Evolutionary conservation across 352 stramenopile genomes (phyloP), one percentile per base, ranked within the genome.

Genomic region (Phytophthora tentaculata): DNA sequence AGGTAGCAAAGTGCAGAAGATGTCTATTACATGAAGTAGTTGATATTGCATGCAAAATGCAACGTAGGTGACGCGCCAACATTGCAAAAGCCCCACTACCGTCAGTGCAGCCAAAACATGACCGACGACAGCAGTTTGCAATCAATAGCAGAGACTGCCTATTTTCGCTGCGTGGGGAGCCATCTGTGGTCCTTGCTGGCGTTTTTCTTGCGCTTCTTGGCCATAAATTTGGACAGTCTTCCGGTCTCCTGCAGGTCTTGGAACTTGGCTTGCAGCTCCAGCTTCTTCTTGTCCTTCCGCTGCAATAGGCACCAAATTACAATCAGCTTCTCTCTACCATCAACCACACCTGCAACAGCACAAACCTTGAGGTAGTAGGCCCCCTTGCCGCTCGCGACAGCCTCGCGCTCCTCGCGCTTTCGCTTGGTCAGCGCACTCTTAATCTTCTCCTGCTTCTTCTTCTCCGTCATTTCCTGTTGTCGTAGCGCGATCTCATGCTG

Each of bases 181-280:
- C 91, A 97, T 60, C 90, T 74, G 76, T 97, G 89, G 67, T 98
- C 92, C 60, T 98, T 98, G 73, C 87, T 95, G 47, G 92, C 91
- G 69, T 97, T 97, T 79, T 96, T 97, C 80, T 97, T 97, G 54
- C 92, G 83, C 63, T 96, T 96, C 73, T 97, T 97, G 54, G 92
- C 90, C 90, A 98, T 94, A 64, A 97, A 97, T 70, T 97, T 97
- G 53, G 87, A 91, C 51, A 98, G 71, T 47, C 85, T 90, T n/a
- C 92, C 92, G 17, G 80, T 87, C 45, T 95, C 86, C 64, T 95
- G 82, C 26, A 98, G 69, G 54, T 95, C 88, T 63, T 97, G 83
- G 80, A 97, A 98, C 64, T 96, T 96, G 75, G 92, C 81, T 26
- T 97, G 82, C 24, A 97, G 77, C 71, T 97, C 91, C 29, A 97